phyloP scores from a whole-genome alignment of 2,329 filamentous ascomycete genomes.

The Periconia sp. region DNA sequence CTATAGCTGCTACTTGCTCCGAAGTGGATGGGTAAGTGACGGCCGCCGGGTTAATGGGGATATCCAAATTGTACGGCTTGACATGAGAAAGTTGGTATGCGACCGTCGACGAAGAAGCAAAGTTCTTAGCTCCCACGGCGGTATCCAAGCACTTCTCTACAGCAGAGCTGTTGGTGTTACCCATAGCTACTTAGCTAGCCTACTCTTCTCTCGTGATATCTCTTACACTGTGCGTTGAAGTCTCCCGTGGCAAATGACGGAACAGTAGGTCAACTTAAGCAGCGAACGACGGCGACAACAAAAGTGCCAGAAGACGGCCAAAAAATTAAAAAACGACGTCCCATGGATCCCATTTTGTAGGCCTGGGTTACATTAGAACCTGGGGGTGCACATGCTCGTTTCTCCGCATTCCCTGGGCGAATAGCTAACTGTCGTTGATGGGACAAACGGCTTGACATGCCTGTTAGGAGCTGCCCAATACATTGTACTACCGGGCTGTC shows the following conservation, averaged over 20 bases:
- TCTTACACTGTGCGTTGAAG: neutral
- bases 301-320: neutral
- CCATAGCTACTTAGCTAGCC: constrained; percentile 20
- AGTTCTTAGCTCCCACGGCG: constrained; percentile 28
- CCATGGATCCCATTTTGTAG: neutral
- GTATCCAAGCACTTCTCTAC: constrained; percentile 30
- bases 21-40: constrained; percentile 58
- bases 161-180: constrained; percentile 29
- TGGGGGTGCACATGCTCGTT: neutral
- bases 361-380: neutral
- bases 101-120: constrained; percentile 25
- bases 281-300: neutral
- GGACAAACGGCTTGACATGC: neutral
- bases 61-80: constrained; percentile 42
- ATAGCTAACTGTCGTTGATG: neutral
- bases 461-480: neutral
- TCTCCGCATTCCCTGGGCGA: neutral
- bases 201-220: neutral
- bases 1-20: constrained; percentile 57
- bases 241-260: too few species aligned
- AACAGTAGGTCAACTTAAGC: neutral
- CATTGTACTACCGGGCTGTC: neutral
- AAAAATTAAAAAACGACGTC: neutral
- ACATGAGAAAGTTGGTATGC: constrained; percentile 35
- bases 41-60: constrained; percentile 51